Percentiles rank a stretch among this genome's conserved stretches.
phyloP scores from a whole-genome alignment of 2,329 filamentous ascomycete species.

The Talaromyces albobiverticillius region DNA sequence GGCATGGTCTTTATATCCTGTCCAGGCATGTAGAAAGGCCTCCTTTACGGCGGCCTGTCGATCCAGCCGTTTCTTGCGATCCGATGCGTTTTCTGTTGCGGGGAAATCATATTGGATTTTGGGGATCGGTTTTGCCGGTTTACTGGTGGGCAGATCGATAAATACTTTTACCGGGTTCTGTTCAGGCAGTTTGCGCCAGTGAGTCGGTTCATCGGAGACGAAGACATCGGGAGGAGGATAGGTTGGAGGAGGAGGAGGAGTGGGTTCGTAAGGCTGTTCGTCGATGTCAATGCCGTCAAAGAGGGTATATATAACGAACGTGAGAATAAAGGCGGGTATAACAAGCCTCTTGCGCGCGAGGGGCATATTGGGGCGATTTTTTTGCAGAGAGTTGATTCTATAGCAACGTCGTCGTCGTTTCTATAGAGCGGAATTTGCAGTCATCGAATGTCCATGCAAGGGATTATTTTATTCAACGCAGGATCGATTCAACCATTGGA shows the following conservation, averaged over 20 bases:
- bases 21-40: slow-evolving; percentile 76
- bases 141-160: slow-evolving; percentile 70
- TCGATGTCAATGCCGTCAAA: slow-evolving; percentile 4
- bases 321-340: slow-evolving; percentile 25
- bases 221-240: slow-evolving; percentile 20
- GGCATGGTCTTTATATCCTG: slow-evolving; percentile 74
- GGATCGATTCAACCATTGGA: too few species aligned
- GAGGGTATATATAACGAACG: slow-evolving; percentile 21
- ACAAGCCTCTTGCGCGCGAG: slow-evolving; percentile 23
- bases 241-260: neutral
- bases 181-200: slow-evolving; percentile 72
- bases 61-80: slow-evolving; percentile 59
- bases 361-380: slow-evolving; percentile 13
- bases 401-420: neutral
- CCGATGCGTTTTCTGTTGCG: slow-evolving; percentile 58
- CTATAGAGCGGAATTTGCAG: neutral
- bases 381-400: neutral
- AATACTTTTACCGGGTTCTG: slow-evolving; percentile 71
- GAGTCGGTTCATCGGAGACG: slow-evolving; percentile 30
- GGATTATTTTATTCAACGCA: too few species aligned
- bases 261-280: neutral
- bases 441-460: neutral
- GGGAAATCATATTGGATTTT: slow-evolving; percentile 73
- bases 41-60: slow-evolving; percentile 67
- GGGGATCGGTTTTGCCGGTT: slow-evolving; percentile 63